Evolutionary conservation across 1,139 yeast species (phyloP).

Genomic region (Candida sanyaensis): DNA sequence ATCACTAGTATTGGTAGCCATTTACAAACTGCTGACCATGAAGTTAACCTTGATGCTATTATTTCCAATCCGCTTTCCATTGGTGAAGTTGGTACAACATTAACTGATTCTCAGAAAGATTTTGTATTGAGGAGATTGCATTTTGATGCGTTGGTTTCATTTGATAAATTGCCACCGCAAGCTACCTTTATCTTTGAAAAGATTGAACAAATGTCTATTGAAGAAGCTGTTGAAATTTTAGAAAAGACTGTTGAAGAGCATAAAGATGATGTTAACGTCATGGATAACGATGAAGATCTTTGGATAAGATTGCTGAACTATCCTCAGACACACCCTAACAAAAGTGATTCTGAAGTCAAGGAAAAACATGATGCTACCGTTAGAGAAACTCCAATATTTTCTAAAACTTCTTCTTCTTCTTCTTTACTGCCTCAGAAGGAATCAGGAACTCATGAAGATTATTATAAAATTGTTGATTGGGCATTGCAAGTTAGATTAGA

Average conservation of each 20-base stretch:
- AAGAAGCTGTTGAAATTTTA: slow-evolving; percentile 24
- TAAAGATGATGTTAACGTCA: slow-evolving; percentile 20
- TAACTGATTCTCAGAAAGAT: slow-evolving; percentile 28
- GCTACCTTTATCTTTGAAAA: slow-evolving; percentile 33
- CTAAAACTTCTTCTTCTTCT: too few species aligned
- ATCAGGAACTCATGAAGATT: not conserved
- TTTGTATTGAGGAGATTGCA: slow-evolving; percentile 28
- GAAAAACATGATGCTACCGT: too few species aligned
- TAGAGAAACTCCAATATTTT: too few species aligned
- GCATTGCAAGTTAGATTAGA: slow-evolving; percentile 34
- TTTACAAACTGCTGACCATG: slow-evolving; percentile 12
- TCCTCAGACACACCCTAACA: not conserved
- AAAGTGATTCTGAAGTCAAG: too few species aligned
- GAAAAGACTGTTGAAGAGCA: slow-evolving; percentile 19
- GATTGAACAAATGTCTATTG: slow-evolving; percentile 20
- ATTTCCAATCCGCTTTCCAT: slow-evolving; percentile 22
- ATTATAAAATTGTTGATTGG: slow-evolving; percentile 19
- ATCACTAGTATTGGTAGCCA: slow-evolving; percentile 5
- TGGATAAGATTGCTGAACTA: slow-evolving; percentile 6
- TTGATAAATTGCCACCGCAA: slow-evolving; percentile 28
- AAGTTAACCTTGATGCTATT: slow-evolving; percentile 20
- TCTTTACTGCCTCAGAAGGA: not conserved
- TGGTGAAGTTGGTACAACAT: slow-evolving; percentile 24
- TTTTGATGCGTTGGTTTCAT: slow-evolving; percentile 24
- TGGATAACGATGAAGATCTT: slow-evolving; percentile 5